A percentile compares a stretch with the other conserved stretches of the same genome.
Conservation (phyloP, 768 basidiomycete genomes). For the Suillus variegatus region DNA sequence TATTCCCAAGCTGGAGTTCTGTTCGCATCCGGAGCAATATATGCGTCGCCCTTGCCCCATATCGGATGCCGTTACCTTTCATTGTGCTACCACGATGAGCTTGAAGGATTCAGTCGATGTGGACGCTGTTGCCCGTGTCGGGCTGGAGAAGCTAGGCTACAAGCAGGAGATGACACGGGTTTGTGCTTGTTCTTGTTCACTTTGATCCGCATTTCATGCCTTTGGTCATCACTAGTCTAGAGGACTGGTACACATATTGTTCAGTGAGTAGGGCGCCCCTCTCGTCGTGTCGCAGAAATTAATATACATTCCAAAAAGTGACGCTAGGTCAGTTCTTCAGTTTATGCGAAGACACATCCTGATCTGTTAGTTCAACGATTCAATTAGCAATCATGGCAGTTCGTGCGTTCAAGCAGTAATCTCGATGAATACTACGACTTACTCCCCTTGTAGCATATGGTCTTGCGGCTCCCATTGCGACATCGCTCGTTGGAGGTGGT, state of each 20-base stretch:
- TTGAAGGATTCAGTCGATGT: constrained; percentile 16
- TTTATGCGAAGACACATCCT: not conserved
- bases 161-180: constrained; percentile 56
- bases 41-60: not conserved
- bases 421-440: constrained; percentile 1
- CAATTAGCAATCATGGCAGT: constrained; percentile 59
- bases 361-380: constrained; percentile 8
- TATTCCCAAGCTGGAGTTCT: not conserved
- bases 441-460: constrained; percentile 45
- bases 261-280: constrained; percentile 41
- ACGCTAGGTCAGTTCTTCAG: constrained; percentile 40
- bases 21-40: not conserved
- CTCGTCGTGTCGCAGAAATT: constrained; percentile 17
- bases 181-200: not conserved
- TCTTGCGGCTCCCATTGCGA: constrained; percentile 58
- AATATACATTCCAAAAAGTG: constrained; percentile 29
- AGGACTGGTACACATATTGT: constrained; percentile 52
- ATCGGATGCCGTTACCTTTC: not conserved
- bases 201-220: not conserved
- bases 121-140: constrained; percentile 33
- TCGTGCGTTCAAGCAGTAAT: constrained; percentile 40
- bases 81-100: constrained; percentile 14
- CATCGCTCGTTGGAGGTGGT: constrained; percentile 56
- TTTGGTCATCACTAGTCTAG: constrained; percentile 38
- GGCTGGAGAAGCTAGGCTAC: constrained; percentile 55